Evolutionary conservation across 2,329 filamentous ascomycete species (phyloP), one percentile per base, ranked within the genome.

Genomic region (Escovopsis sp.): DNA sequence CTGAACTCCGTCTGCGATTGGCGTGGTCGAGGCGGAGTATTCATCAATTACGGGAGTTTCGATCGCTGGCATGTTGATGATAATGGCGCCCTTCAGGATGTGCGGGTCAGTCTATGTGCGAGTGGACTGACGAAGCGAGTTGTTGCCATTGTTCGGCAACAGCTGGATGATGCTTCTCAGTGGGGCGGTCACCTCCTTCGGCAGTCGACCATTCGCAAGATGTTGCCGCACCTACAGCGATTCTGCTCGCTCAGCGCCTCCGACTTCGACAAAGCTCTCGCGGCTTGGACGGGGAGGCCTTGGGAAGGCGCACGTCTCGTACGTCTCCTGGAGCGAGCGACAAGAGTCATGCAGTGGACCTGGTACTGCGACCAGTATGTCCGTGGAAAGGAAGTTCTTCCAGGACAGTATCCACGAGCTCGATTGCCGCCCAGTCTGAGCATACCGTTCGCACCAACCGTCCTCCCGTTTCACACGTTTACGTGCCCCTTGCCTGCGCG

Each of bases 1-100:
- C 67, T 98, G 40, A 96, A 95, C 57, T 96, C 91, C 7, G 88
- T 98, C 6, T 98, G 91, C 57, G 84, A 89, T 54, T 98, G 91
- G 91, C 74, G 76, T 53, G 86, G 86, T 27, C 78, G 91, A 48
- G 91, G 91, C 46, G 91, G 91, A 1, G 81, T 94, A 37, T 70
- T 84, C 24, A 72, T 84, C n/a, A 72, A 79, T 41, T 69, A 68
- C 40, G 85, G 84, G 8, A 76, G 71, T 50, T 78, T 81, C 47
- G 91, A 98, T 58, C 78, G 86, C 34, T 96, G 91, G 84, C 91
- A 98, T 58, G 88, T 98, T 16, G 79, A 93, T 52, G 81, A 86
- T 0, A 68, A 76, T 32, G 88, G 88, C 10, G 84, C 85, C 73
- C 74, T 96, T 16, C 68, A 81, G 13, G 88, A 95, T 60, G 81